Percentiles rank a stretch among this genome's conserved stretches.
phyloP scores from a whole-genome alignment of 495 filamentous ascomycete genomes.

The Recurvomyces mirabilis region DNA sequence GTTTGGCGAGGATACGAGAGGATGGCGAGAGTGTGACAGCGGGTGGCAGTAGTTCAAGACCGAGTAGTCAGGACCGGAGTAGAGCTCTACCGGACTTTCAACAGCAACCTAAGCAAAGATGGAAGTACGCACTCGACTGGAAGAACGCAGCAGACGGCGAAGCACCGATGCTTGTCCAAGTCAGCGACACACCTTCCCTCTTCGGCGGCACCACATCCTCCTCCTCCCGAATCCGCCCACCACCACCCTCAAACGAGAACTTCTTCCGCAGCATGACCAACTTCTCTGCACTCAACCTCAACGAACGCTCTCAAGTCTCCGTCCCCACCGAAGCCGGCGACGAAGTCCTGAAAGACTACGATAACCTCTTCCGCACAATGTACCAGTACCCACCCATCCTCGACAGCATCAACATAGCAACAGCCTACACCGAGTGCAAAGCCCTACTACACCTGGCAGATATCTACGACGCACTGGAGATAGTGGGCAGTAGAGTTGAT shows the following conservation, averaged over 20 bases:
- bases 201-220: slow-evolving; percentile 39
- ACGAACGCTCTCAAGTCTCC: slow-evolving; percentile 7
- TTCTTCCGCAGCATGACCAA: slow-evolving; percentile 87
- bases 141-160: slow-evolving; percentile 54
- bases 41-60: slow-evolving; percentile 20
- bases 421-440: slow-evolving; percentile 86
- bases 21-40: slow-evolving; percentile 36
- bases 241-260: slow-evolving; percentile 42
- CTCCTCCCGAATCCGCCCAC: slow-evolving; percentile 42
- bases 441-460: slow-evolving; percentile 72
- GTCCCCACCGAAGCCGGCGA: slow-evolving; percentile 42
- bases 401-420: slow-evolving; percentile 74
- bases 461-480: slow-evolving; percentile 79
- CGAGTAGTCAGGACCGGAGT: slow-evolving; percentile 31
- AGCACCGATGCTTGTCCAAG: slow-evolving; percentile 80
- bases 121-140: slow-evolving; percentile 80
- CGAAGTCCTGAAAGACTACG: slow-evolving; percentile 76
- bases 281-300: slow-evolving; percentile 48
- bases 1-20: slow-evolving; percentile 47
- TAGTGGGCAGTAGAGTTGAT: slow-evolving; percentile 82
- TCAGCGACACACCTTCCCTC: slow-evolving; percentile 38
- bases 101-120: slow-evolving; percentile 41
- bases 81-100: slow-evolving; percentile 5
- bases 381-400: slow-evolving; percentile 79
- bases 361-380: slow-evolving; percentile 85